phyloP scores from a whole-genome alignment of 2,329 filamentous ascomycete species.

The Ophiosphaerella narmari region DNA sequence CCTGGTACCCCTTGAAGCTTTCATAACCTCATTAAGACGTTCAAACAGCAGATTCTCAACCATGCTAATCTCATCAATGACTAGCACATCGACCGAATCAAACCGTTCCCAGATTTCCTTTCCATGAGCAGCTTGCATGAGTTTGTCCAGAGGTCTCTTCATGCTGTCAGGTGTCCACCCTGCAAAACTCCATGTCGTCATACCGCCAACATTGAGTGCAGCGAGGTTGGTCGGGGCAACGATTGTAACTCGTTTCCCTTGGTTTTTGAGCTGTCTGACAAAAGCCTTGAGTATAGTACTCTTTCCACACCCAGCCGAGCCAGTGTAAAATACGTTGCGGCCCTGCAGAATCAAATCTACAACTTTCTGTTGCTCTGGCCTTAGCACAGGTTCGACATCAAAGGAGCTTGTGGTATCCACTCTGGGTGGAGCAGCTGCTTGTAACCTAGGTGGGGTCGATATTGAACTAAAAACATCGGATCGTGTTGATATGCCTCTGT shows the following conservation, averaged over 20 bases:
- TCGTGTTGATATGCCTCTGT: neutral
- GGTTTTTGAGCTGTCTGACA: slow-evolving; percentile 44
- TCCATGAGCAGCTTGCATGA: slow-evolving; percentile 41
- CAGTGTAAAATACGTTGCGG: slow-evolving; percentile 67
- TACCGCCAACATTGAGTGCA: slow-evolving; percentile 61
- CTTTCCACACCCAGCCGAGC: slow-evolving; percentile 66
- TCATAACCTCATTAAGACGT: slow-evolving; percentile 55
- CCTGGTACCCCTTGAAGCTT: slow-evolving; percentile 36
- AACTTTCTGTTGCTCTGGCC: slow-evolving; percentile 53
- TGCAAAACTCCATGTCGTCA: slow-evolving; percentile 61
- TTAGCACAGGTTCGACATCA: slow-evolving; percentile 3
- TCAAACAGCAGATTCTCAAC: slow-evolving; percentile 61
- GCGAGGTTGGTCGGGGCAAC: slow-evolving; percentile 65
- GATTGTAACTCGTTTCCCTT: slow-evolving; percentile 53
- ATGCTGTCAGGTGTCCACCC: slow-evolving; percentile 59
- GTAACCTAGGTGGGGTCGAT: neutral
- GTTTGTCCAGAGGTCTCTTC: slow-evolving; percentile 47
- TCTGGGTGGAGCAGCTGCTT: neutral
- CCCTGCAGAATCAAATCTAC: slow-evolving; percentile 58
- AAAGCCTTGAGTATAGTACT: slow-evolving; percentile 60
- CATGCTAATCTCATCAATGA: slow-evolving; percentile 72
- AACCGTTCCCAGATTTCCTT: slow-evolving; percentile 48
- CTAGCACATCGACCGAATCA: slow-evolving; percentile 56
- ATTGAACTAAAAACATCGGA: neutral
- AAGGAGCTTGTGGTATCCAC: neutral